Conservation (phyloP, 1,284 basidiomycete genomes). For the Exobasidium rhododendri region DNA sequence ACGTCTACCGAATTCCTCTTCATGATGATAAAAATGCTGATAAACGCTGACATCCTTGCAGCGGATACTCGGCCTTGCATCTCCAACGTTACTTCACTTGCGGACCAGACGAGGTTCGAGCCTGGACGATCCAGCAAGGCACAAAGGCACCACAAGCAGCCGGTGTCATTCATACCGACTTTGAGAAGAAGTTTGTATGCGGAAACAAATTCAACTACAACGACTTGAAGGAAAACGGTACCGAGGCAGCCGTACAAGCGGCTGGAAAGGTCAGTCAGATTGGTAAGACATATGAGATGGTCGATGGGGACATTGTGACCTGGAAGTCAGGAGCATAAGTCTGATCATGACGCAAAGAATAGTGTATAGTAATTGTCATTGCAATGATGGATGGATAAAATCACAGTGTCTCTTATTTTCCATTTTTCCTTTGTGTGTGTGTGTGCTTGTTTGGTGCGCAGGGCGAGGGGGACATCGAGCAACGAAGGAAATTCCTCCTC, state of each 20-base stretch:
- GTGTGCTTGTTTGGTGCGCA: no score
- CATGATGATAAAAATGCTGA: no score
- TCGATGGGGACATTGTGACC: constrained; percentile 51
- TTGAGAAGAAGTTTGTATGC: constrained; percentile 98
- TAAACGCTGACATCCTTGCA: no score
- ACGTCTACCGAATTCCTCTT: no score
- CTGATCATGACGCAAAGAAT: no score
- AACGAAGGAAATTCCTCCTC: no score
- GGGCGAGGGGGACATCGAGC: no score
- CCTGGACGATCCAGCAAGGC: constrained; percentile 89
- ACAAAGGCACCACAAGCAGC: constrained; percentile 95
- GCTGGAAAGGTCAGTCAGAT: constrained; percentile 93
- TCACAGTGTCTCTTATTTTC: background rate
- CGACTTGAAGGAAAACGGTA: constrained; percentile 87
- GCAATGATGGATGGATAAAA: no score
- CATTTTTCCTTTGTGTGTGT: no score
- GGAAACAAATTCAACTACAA: constrained; percentile 95
- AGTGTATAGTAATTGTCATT: no score
- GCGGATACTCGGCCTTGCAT: constrained; percentile 51
- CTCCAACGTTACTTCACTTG: constrained; percentile 70
- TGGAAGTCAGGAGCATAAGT: constrained; percentile 18
- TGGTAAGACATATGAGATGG: constrained; percentile 84
- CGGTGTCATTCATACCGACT: constrained; percentile 94
- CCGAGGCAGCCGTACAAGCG: constrained; percentile 86
- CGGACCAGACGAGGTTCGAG: constrained; percentile 92